Base-by-base conservation (phyloP, 2,329 filamentous ascomycete genomes). In the Exophiala sideris region DNA sequence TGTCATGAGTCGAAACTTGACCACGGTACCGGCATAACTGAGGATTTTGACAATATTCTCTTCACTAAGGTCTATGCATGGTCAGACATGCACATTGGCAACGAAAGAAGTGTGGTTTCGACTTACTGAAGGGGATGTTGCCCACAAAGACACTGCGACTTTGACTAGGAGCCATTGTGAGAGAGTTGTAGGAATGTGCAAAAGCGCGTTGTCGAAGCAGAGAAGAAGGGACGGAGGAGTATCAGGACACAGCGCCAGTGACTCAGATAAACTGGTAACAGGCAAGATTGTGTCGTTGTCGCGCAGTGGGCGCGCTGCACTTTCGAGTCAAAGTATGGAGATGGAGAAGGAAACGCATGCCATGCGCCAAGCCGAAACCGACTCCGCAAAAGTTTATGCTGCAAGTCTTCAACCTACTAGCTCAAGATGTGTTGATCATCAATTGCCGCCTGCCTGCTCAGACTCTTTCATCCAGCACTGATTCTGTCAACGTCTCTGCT, bases 1-100 rank as follows among this genome's bases (percentile, higher is more conserved):
- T 73, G 96, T 95, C 61, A 97, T 92, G 45, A 97, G 81, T 48
- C 92, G 85, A 70, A 97, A 97, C 69, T 88, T 92, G 55, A 95
- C 79, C 1, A 97, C 92, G 62, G 91, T 89, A 54, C 94, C 94
- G 49, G 89, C 91, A 61, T 88, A 87, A 68, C 86, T 89, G 71
- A 97, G 95, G 57, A 95, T 95, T 64, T 96, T 89, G 68, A 87
- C 87, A 65, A 99, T 96, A 70, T 96, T 89, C 70, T 97, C 91
- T 74, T 99, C 94, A 29, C 91, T 95, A 61, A 96, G 85, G 60
- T 92, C 91, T 96, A 66, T n/a, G 54, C 34, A 24, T 10, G 6
- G 52, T 61, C 45, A 61, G 60, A 52, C 35, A 32, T 34, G 20
- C 12, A 11, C 21, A 18, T n/a, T 14, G 35, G 42, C 18, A 14